These are phyloP conservation scores for Teunomyces atbi DNA, from an alignment of 805 yeast genomes.

Conservation along the genomic window DNA sequence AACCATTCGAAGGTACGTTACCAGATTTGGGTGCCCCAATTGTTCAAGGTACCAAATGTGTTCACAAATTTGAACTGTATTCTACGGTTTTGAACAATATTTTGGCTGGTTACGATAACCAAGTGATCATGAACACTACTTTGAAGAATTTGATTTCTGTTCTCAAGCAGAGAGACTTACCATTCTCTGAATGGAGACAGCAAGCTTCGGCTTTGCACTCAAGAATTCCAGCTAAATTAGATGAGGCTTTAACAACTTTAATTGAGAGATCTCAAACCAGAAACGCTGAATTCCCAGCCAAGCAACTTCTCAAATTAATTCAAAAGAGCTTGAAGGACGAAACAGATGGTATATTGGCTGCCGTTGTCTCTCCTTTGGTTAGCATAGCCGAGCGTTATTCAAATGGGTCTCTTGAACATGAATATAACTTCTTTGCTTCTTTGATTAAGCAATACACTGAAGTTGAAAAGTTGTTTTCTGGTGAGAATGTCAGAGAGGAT, in stretches of 20 bases:
- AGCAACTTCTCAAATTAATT: conserved; percentile 70
- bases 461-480: conserved; percentile 77
- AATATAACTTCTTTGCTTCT: conserved; percentile 67
- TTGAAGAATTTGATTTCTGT: conserved; percentile 69
- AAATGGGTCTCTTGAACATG: conserved; percentile 81
- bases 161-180: conserved; percentile 76
- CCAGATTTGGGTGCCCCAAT: conserved; percentile 86
- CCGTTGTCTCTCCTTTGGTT: conserved; percentile 69
- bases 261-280: conserved; percentile 66
- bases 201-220: conserved; percentile 89
- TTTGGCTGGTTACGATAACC: conserved; percentile 90
- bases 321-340: conserved; percentile 56
- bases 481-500: conserved; percentile 77
- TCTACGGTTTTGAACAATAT: conserved; percentile 70
- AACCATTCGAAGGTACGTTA: conserved; percentile 90
- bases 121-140: conserved; percentile 86
- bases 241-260: conserved; percentile 59
- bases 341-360: conserved; percentile 51
- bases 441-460: conserved; percentile 71
- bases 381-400: conserved; percentile 68
- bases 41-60: conserved; percentile 80
- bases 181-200: conserved; percentile 88
- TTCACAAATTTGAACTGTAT: conserved; percentile 63
- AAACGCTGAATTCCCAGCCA: conserved; percentile 89
- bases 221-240: conserved; percentile 78